phyloP scores from a whole-genome alignment of 768 basidiomycete species.

The Psilocybe sp. region DNA sequence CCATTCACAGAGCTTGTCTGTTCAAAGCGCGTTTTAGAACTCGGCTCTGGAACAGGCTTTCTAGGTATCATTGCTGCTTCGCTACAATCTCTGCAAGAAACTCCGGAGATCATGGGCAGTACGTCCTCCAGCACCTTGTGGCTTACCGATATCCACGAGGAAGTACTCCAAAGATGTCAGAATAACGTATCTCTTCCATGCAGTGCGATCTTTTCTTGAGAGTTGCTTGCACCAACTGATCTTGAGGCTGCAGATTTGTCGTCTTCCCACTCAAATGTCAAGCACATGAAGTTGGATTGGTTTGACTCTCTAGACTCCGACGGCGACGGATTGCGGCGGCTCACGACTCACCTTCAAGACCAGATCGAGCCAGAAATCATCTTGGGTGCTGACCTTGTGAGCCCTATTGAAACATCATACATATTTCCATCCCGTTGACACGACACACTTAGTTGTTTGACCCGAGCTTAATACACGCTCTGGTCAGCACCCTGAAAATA shows the following conservation, averaged over 20 bases:
- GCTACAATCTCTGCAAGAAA: conserved; percentile 41
- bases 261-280: conserved; percentile 42
- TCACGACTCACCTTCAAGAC: conserved; percentile 32
- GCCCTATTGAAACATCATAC: conserved; percentile 5
- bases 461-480: conserved; percentile 53
- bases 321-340: conserved; percentile 16
- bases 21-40: conserved; percentile 56
- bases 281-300: conserved; percentile 63
- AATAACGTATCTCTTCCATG: conserved; percentile 61
- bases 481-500: conserved; percentile 48
- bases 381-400: conserved; percentile 68
- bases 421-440: not conserved
- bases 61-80: conserved; percentile 61
- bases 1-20: conserved; percentile 42
- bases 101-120: not conserved
- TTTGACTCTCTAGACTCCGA: conserved; percentile 44
- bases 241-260: conserved; percentile 47
- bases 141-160: conserved; percentile 65
- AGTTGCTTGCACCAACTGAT: conserved; percentile 11
- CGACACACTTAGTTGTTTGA: conserved; percentile 57
- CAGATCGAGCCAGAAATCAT: conserved; percentile 53
- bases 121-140: conserved; percentile 16
- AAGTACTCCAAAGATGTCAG: conserved; percentile 59
- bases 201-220: conserved; percentile 52
- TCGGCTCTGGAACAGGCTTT: conserved; percentile 78